These are phyloP conservation scores for Syzygium aqueum DNA, from an alignment of 345 rosid genomes.

Conservation along the genomic window DNA sequence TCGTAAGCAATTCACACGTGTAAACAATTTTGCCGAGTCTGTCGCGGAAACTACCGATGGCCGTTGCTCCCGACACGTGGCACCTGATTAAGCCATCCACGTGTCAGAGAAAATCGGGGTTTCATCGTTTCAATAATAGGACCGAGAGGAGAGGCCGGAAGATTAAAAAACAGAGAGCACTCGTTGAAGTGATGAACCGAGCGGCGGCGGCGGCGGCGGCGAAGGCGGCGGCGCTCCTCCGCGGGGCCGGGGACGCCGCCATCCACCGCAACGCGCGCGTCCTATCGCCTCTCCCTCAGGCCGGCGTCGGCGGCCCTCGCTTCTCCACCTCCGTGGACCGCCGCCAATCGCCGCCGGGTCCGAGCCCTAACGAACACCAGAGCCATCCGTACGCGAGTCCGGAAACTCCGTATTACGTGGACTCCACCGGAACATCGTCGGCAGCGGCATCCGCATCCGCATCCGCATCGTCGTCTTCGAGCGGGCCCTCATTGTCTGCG, in stretches of 20 bases:
- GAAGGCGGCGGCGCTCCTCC: constrained; percentile 23
- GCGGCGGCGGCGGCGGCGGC: constrained; percentile 27
- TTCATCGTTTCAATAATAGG: background rate
- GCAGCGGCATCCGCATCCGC: constrained; percentile 9
- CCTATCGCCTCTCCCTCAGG: constrained; percentile 3
- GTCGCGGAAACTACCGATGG: background rate
- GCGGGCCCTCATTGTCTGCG: constrained; percentile 10
- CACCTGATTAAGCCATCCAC: background rate
- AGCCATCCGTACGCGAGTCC: background rate
- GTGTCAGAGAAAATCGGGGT: background rate
- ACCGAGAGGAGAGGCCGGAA: background rate
- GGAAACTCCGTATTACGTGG: constrained; percentile 15
- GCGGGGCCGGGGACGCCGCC: constrained; percentile 7
- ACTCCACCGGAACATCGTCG: constrained; percentile 14
- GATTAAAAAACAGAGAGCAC: background rate
- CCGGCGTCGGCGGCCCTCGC: constrained; percentile 10
- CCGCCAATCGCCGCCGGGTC: constrained; percentile 20
- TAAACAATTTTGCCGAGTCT: background rate
- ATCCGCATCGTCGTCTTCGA: constrained; percentile 18
- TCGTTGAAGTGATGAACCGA: constrained; percentile 37
- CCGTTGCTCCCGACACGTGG: background rate
- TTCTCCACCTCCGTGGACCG: constrained; percentile 21
- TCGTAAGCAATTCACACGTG: background rate
- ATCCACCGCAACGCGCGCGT: background rate
- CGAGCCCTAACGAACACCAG: constrained; percentile 8